Conservation (phyloP, 805 yeast genomes). For the Saturnispora ahearnii region DNA sequence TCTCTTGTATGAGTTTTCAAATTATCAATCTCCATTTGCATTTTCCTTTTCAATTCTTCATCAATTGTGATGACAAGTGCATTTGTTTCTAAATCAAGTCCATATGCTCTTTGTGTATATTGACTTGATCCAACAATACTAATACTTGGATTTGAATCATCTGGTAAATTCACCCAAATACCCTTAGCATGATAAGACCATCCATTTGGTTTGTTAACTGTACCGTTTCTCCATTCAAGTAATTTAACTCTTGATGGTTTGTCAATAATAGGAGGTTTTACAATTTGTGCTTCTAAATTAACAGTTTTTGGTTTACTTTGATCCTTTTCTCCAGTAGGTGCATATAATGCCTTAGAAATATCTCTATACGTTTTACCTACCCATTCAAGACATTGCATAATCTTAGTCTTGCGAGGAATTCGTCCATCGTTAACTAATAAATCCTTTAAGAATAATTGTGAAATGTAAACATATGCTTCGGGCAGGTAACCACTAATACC, state of each 20-base stretch:
- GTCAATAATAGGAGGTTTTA: not conserved
- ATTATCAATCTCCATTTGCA: slow-evolving; percentile 58
- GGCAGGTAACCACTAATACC: slow-evolving; percentile 82
- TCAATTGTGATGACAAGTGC: slow-evolving; percentile 72
- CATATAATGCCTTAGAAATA: not conserved
- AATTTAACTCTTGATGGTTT: slow-evolving; percentile 38
- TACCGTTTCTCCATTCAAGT: slow-evolving; percentile 82
- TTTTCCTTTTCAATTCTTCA: slow-evolving; percentile 41
- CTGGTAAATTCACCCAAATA: slow-evolving; percentile 65
- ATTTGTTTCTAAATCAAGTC: slow-evolving; percentile 81
- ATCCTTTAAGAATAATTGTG: slow-evolving; percentile 54
- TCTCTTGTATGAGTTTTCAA: slow-evolving; percentile 43
- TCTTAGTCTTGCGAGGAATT: slow-evolving; percentile 15
- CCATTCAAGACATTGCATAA: slow-evolving; percentile 19
- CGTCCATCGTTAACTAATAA: slow-evolving; percentile 6
- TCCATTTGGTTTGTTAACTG: slow-evolving; percentile 71
- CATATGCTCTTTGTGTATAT: slow-evolving; percentile 83
- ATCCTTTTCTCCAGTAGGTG: not conserved
- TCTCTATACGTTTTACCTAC: slow-evolving; percentile 13
- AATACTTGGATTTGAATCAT: slow-evolving; percentile 50
- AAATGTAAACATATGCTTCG: slow-evolving; percentile 72
- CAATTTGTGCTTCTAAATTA: not conserved
- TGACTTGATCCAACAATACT: slow-evolving; percentile 90
- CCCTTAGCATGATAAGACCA: slow-evolving; percentile 99
- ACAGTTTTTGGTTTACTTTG: not conserved